Evolutionary conservation across 176 grass and related monocot genomes (phyloP).

Genomic region (Oryza nivara): DNA sequence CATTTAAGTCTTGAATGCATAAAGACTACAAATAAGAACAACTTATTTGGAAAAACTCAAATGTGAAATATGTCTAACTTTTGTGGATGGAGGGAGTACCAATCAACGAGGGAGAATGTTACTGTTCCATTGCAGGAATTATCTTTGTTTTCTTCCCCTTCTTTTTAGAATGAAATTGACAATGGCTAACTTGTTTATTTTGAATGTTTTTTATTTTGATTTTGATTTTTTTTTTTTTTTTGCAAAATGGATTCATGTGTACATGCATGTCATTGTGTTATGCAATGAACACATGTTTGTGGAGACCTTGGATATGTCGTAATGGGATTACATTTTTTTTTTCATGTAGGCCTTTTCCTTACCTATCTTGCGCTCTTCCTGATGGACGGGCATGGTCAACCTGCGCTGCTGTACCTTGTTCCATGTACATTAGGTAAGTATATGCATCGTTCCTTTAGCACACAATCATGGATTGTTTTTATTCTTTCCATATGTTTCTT

Average conservation of each 20-base stretch:
- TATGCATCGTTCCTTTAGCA: neutral
- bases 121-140: neutral
- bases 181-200: neutral
- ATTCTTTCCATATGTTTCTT: neutral
- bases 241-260: neutral
- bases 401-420: conserved; percentile 87
- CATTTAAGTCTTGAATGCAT: no score
- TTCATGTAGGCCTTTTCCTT: conserved; percentile 76
- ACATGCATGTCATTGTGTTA: neutral
- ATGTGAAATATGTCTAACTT: no score
- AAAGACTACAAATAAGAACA: no score
- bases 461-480: neutral
- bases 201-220: neutral
- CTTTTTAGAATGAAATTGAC: neutral
- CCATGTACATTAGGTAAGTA: conserved; percentile 85
- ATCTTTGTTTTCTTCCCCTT: neutral
- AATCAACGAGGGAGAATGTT: neutral
- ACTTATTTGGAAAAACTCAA: no score
- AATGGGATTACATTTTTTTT: neutral
- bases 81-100: neutral
- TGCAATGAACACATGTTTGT: neutral
- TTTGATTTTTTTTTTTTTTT: no score
- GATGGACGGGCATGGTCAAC: conserved; percentile 93
- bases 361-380: conserved; percentile 85
- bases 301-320: neutral